Evolutionary conservation across 2,329 filamentous ascomycete genomes (phyloP), one percentile per base, ranked within the genome.

Genomic region (Pyricularia grisea): DNA sequence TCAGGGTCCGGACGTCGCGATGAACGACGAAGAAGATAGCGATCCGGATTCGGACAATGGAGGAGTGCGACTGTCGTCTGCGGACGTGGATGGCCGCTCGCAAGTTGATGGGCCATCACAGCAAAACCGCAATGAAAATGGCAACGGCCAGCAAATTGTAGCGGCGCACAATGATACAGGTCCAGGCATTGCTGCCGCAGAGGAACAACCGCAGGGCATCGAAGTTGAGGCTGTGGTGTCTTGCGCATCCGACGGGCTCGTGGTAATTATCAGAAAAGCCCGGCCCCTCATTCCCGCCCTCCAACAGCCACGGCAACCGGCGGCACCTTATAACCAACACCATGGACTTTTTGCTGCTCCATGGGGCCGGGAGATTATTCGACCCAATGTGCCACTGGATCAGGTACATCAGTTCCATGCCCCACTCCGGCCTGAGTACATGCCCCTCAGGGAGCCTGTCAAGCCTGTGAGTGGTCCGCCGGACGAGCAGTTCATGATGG

Each of bases 211-310:
- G 3, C 23, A 1, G 61, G 67, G 75, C 1, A 83, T 93, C 67
- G 92, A 96, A 78, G 81, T 97, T 4, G 93, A 97, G 79, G 93
- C 92, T 2, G 92, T 97, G n/a, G 89, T 97, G 5, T 96, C 93
- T 0, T 97, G 93, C 78, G 93, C 92, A 2, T 96, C 93, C 0
- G 93, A 97, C 76, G 93, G 93, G 0, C 82, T 97, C 0, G 92
- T 96, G 2, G 92, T 96, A 9, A 89, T 94, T 67, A 81, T 96
- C 17, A 87, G 93, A 69, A 87, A 86, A 72, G 92, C 92, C 28
- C 86, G 91, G 30, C 89, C 92, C 4, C 83, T 88, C 9, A 87
- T 93, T 65, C 90, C 90, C 3, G 81, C 82, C 14, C 78, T 84
- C 4, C 82, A 87, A 68, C 82, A 84, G 10, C 82, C 85, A 14